A percentile compares a stretch with the other conserved stretches of the same genome.
Evolutionary conservation across 495 filamentous ascomycete genomes (phyloP).

Genomic region (Choiromyces venosus): DNA sequence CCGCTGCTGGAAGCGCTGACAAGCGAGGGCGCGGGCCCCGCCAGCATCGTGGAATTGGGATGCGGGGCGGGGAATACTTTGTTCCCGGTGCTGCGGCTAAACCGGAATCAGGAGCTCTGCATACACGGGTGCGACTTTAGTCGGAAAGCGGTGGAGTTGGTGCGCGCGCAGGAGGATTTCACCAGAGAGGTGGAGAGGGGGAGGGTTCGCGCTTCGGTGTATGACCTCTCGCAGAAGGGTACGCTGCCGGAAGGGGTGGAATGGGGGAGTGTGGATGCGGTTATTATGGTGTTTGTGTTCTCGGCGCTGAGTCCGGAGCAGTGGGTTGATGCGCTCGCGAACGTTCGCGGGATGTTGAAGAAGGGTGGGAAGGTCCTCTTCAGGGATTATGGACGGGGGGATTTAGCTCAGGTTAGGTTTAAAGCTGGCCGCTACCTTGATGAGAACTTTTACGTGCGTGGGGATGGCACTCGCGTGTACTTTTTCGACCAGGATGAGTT

Average conservation of each 20-base stretch:
- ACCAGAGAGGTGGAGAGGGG: constrained; percentile 45
- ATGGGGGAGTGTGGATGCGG: constrained; percentile 74
- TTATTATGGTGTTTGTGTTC: constrained; percentile 94
- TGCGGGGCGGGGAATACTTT: constrained; percentile 95
- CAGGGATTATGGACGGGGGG: constrained; percentile 90
- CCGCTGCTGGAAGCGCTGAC: constrained; percentile 68
- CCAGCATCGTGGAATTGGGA: constrained; percentile 77
- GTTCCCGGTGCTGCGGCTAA: constrained; percentile 76
- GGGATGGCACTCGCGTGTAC: constrained; percentile 93
- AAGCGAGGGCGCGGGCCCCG: constrained; percentile 54
- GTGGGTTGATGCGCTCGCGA: constrained; percentile 75
- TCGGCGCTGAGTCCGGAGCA: constrained; percentile 79
- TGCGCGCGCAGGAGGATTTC: constrained; percentile 64
- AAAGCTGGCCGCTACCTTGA: constrained; percentile 86
- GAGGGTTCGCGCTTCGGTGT: constrained; percentile 77
- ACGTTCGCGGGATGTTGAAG: constrained; percentile 75
- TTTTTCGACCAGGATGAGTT: constrained; percentile 90
- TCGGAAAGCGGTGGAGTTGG: constrained; percentile 81
- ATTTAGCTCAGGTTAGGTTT: constrained; percentile 93
- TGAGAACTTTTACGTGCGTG: constrained; percentile 94
- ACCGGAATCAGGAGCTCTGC: constrained; percentile 69
- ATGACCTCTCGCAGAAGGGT: constrained; percentile 69
- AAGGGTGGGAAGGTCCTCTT: constrained; percentile 85
- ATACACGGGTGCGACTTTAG: constrained; percentile 93
- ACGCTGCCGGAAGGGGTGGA: constrained; percentile 66